Percentiles rank a stretch among this genome's conserved stretches.
phyloP scores from a whole-genome alignment of 805 yeast species.

The Osmozyma mogii region DNA sequence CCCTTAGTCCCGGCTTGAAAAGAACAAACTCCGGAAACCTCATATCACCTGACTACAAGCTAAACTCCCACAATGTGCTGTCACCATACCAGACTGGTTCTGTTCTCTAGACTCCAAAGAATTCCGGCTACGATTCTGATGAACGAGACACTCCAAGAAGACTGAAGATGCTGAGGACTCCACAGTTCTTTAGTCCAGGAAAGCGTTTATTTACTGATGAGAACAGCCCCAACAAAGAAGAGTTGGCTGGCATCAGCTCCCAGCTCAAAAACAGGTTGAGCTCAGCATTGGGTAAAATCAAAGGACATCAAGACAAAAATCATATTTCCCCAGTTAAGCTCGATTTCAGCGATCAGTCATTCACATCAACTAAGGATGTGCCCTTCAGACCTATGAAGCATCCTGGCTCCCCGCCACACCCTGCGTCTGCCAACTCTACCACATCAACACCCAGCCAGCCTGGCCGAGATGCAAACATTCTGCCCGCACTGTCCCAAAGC shows the following conservation, averaged over 20 bases:
- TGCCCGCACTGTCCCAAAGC: conserved; percentile 16
- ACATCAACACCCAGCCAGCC: conserved; percentile 4
- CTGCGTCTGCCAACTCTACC: conserved; percentile 1
- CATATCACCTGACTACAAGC: conserved; percentile 28
- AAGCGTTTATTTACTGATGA: conserved; percentile 28
- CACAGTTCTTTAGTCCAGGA: conserved; percentile 34
- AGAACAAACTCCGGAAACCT: conserved; percentile 22
- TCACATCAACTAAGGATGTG: conserved; percentile 7
- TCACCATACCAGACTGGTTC: conserved; percentile 21
- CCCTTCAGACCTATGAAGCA: conserved; percentile 5
- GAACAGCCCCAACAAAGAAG: conserved; percentile 19
- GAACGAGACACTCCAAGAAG: conserved; percentile 15
- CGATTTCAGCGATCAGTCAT: conserved; percentile 24
- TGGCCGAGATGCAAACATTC: conserved; percentile 1
- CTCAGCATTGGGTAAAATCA: conserved; percentile 34
- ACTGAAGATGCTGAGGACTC: conserved; percentile 28
- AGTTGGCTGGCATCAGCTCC: conserved; percentile 29
- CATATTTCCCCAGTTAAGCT: conserved; percentile 11
- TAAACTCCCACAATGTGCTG: conserved; percentile 16
- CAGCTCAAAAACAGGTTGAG: conserved; percentile 30
- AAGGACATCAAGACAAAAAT: conserved; percentile 15
- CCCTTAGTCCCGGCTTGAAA: conserved; percentile 34
- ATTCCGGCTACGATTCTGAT: conserved; percentile 24
- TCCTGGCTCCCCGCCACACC: conserved; percentile 8
- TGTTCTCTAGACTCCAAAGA: conserved; percentile 27